These are phyloP conservation scores for Aspergillus sp. DNA, from an alignment of 2,329 filamentous ascomycete genomes.

Conservation along the genomic window DNA sequence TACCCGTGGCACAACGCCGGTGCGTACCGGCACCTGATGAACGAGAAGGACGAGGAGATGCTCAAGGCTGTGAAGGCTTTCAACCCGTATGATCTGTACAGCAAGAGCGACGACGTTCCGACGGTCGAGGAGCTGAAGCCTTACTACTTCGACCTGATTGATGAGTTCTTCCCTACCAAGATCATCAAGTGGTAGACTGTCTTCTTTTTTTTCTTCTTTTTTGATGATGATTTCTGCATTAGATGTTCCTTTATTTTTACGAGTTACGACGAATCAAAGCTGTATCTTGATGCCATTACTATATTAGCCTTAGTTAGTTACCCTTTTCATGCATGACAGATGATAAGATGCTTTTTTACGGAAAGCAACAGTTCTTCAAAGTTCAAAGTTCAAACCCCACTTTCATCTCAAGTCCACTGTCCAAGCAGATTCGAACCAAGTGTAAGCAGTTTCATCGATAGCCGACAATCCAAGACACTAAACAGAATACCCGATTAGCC, in stretches of 20 bases:
- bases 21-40: slow-evolving; percentile 81
- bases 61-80: slow-evolving; percentile 79
- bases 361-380: too few species aligned
- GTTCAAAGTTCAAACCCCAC: too few species aligned
- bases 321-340: not conserved
- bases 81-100: slow-evolving; percentile 90
- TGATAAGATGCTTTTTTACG: not conserved
- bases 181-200: slow-evolving; percentile 64
- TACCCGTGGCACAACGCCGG: slow-evolving; percentile 87
- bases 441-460: too few species aligned
- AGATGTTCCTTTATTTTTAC: not conserved
- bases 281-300: not conserved
- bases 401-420: too few species aligned
- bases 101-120: slow-evolving; percentile 81
- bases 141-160: slow-evolving; percentile 72
- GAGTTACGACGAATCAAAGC: slow-evolving; percentile 2
- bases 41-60: slow-evolving; percentile 76
- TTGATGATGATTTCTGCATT: not conserved
- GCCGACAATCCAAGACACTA: too few species aligned
- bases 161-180: slow-evolving; percentile 70
- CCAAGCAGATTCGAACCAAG: too few species aligned
- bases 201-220: not conserved
- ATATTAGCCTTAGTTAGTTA: not conserved
- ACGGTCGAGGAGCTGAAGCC: slow-evolving; percentile 75
- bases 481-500: too few species aligned